Evolutionary conservation across 2,329 filamentous ascomycete species (phyloP).

Genomic region (Emergomyces orientalis): DNA sequence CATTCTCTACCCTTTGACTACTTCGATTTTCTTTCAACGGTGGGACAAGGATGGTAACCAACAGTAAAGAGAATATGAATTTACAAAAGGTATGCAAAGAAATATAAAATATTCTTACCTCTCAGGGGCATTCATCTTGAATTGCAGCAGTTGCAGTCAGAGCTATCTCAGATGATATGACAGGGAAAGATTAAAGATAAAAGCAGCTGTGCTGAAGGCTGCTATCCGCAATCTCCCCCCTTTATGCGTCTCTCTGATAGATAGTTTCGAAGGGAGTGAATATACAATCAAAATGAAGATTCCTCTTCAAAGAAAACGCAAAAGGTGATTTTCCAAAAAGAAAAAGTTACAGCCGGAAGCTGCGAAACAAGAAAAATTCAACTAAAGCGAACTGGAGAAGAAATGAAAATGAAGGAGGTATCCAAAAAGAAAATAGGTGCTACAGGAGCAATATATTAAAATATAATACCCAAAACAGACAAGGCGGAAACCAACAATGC

Average conservation of each 20-base stretch:
- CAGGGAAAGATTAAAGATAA: not conserved
- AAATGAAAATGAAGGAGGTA: too few relatives aligned
- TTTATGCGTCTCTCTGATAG: not conserved
- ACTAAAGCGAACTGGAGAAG: too few relatives aligned
- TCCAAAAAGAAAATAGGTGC: too few relatives aligned
- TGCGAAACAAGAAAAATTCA: not conserved
- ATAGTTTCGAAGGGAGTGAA: not conserved
- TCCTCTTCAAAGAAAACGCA: not conserved
- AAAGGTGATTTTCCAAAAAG: not conserved
- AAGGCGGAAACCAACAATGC: too few relatives aligned
- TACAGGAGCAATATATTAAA: too few relatives aligned
- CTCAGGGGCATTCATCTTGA: constrained; percentile 46
- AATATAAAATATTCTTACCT: constrained; percentile 34
- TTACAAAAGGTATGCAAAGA: not conserved
- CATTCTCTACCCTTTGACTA: too few relatives aligned
- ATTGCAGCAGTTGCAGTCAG: not conserved
- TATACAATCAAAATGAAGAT: not conserved
- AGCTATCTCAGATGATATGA: not conserved
- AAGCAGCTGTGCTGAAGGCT: not conserved
- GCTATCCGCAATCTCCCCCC: not conserved
- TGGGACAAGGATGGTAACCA: too few relatives aligned
- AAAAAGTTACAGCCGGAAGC: not conserved
- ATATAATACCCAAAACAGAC: too few relatives aligned
- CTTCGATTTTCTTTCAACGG: too few relatives aligned
- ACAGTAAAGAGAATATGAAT: constrained; percentile 2